These are phyloP conservation scores for Chloris gayana DNA, from an alignment of 176 grass and related monocot genomes.

Conservation along the genomic window DNA sequence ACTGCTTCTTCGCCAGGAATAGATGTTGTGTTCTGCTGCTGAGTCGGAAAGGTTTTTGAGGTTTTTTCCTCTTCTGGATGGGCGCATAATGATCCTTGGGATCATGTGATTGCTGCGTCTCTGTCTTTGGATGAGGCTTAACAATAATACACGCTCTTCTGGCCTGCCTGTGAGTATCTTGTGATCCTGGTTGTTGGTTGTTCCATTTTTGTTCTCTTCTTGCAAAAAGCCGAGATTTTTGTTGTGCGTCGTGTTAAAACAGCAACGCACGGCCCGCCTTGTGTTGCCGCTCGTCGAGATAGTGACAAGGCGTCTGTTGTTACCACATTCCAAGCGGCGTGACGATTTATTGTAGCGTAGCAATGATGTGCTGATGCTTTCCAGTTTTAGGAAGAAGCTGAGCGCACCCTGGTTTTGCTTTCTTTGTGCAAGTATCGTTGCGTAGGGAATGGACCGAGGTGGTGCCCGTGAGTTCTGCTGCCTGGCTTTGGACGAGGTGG, in stretches of 20 bases:
- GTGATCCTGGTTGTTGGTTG: conserved; percentile 40
- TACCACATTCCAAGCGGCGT: background rate
- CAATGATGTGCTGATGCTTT: background rate
- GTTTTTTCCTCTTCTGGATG: conserved; percentile 29
- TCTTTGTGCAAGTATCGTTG: background rate
- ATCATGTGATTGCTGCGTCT: background rate
- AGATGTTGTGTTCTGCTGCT: background rate
- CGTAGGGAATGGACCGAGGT: conserved; percentile 7
- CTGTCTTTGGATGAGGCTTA: background rate
- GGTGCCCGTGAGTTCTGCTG: background rate
- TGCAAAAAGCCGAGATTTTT: background rate
- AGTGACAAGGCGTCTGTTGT: conserved; percentile 12
- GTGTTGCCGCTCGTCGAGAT: conserved; percentile 7
- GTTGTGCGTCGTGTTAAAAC: background rate
- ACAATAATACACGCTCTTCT: background rate
- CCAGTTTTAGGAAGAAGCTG: background rate
- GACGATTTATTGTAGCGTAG: background rate
- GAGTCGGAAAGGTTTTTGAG: background rate
- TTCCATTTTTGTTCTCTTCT: conserved; percentile 42
- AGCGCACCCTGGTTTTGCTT: background rate
- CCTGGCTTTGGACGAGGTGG: background rate
- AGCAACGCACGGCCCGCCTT: background rate
- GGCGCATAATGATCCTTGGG: conserved; percentile 3
- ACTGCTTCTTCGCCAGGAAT: background rate
- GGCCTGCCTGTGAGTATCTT: conserved; percentile 40